Conservation (phyloP, 805 yeast species). For the Debaryomyces castellii region DNA sequence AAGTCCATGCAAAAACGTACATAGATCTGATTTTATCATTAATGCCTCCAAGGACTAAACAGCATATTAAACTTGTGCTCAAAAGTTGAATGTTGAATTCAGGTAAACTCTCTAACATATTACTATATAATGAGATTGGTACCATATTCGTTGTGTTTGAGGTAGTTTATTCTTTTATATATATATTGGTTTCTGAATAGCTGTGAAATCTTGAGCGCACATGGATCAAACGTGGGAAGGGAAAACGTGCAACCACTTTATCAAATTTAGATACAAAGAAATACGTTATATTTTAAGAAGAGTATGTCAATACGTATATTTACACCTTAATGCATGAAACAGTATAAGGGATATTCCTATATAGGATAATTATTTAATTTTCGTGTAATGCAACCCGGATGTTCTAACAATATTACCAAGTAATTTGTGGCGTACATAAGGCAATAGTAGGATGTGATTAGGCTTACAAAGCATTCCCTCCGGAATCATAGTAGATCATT, state of each 20-base stretch:
- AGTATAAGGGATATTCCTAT: not conserved
- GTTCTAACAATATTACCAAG: too few relatives aligned
- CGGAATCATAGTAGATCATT: not conserved
- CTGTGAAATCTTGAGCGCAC: not conserved
- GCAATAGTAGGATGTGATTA: too few relatives aligned
- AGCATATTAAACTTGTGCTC: not conserved
- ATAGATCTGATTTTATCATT: slow-evolving; percentile 23
- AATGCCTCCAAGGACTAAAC: not conserved
- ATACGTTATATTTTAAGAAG: not conserved
- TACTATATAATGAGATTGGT: not conserved
- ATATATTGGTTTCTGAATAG: not conserved
- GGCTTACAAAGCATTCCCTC: not conserved
- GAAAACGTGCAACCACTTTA: not conserved
- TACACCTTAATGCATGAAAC: not conserved
- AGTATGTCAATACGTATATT: not conserved
- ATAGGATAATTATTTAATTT: not conserved
- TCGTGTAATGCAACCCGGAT: not conserved
- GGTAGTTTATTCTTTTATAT: not conserved
- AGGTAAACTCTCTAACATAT: not conserved
- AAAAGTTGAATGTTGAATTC: not conserved
- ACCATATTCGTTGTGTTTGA: not conserved
- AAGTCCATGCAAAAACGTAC: slow-evolving; percentile 41
- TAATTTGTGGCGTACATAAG: too few relatives aligned
- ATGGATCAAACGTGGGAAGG: slow-evolving; percentile 1
- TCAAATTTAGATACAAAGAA: not conserved